A percentile compares a stretch with the other conserved stretches of the same genome.
phyloP scores from a whole-genome alignment of 352 stramenopile species.

The Lagenidium sp. region DNA sequence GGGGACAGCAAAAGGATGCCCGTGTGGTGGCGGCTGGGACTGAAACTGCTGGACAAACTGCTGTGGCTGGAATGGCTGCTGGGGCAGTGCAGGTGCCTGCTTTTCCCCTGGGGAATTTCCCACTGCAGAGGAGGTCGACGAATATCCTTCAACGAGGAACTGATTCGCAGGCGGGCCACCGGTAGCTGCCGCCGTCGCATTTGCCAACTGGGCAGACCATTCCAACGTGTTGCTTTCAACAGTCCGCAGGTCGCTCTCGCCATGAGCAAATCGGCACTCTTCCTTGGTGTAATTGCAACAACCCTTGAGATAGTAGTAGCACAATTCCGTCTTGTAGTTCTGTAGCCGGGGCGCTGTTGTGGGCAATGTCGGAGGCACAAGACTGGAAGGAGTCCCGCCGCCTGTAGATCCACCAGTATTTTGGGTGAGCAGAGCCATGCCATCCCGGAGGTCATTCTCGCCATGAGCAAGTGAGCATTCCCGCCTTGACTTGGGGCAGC shows the following conservation, averaged over 20 bases:
- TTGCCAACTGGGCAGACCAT: conserved; percentile 43
- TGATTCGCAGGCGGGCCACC: background rate
- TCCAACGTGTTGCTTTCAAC: conserved; percentile 77
- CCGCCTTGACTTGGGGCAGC: conserved; percentile 61
- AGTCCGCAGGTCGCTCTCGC: conserved; percentile 67
- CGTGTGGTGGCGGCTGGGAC: no score
- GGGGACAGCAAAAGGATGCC: no score
- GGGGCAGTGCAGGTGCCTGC: no score
- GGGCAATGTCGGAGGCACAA: conserved; percentile 11
- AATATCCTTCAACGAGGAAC: no score
- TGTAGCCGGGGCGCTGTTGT: conserved; percentile 55
- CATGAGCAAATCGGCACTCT: conserved; percentile 83
- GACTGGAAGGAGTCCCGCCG: background rate
- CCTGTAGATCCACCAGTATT: conserved; percentile 1
- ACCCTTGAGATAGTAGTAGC: conserved; percentile 84
- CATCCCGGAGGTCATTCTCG: conserved; percentile 64
- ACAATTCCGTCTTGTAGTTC: conserved; percentile 87
- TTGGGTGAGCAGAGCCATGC: conserved; percentile 17
- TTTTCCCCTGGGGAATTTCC: no score
- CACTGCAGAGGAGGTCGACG: no score
- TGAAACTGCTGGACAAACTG: conserved; percentile 53
- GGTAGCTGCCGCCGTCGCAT: background rate
- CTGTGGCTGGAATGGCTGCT: conserved; percentile 37
- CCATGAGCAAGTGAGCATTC: conserved; percentile 74
- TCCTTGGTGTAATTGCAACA: conserved; percentile 87